A percentile compares a stretch with the other conserved stretches of the same genome.
Conservation (phyloP, 192 early-diverging fungal species). For the Coemansia pectinata region DNA sequence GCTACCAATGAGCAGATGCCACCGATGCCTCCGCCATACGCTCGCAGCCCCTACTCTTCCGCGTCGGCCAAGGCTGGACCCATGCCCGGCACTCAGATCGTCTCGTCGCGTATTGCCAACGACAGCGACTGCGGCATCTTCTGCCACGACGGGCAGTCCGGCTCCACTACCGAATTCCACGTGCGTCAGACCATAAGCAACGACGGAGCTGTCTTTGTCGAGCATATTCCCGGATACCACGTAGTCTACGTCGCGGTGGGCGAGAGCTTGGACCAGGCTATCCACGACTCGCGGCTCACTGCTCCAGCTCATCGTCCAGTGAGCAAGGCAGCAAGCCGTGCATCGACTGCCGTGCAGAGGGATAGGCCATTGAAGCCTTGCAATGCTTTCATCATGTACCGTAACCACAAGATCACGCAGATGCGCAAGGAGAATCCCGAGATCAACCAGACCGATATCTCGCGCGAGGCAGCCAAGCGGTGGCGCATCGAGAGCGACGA, state of each 20-base stretch:
- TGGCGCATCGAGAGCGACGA: conserved; percentile 51
- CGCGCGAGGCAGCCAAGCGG: conserved; percentile 44
- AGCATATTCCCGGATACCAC: conserved; percentile 34
- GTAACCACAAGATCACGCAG: conserved; percentile 46
- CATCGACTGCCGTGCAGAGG: not conserved
- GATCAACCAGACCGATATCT: conserved; percentile 52
- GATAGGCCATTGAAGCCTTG: conserved; percentile 27
- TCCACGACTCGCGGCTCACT: conserved; percentile 12
- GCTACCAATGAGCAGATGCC: conserved; percentile 18
- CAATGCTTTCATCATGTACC: conserved; percentile 56
- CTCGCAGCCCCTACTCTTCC: conserved; percentile 7
- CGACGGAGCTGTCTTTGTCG: conserved; percentile 29
- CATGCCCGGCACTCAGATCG: conserved; percentile 8
- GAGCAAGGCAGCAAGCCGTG: not conserved
- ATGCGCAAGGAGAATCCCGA: conserved; percentile 43
- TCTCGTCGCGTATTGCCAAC: conserved; percentile 24
- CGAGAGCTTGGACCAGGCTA: conserved; percentile 10
- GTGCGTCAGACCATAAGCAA: conserved; percentile 28
- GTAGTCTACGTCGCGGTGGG: conserved; percentile 26
- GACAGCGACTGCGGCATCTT: conserved; percentile 30
- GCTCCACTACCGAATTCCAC: conserved; percentile 13
- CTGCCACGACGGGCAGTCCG: conserved; percentile 22
- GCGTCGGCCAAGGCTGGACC: conserved; percentile 9
- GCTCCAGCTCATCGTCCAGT: conserved; percentile 1
- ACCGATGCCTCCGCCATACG: conserved; percentile 24